Evolutionary conservation across 371 early-diverging fungal genomes (phyloP).

Genomic region (Catenaria anguillulae): DNA sequence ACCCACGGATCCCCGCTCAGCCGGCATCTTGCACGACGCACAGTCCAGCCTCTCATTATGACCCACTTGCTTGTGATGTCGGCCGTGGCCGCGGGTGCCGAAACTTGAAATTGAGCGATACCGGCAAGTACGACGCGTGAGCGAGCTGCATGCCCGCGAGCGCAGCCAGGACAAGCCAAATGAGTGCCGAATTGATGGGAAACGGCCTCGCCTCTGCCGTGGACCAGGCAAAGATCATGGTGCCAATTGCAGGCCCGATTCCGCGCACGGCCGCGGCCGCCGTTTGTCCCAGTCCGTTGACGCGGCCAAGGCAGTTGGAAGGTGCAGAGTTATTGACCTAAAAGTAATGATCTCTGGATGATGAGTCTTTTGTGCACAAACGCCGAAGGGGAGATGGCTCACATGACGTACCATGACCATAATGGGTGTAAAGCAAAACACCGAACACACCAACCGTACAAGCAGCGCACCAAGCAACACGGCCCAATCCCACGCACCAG

Average conservation of each 20-base stretch:
- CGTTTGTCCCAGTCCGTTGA: constrained; percentile 51
- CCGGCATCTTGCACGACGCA: too few relatives aligned
- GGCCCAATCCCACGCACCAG: constrained; percentile 12
- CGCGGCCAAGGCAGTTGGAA: constrained; percentile 38
- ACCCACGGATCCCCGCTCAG: too few relatives aligned
- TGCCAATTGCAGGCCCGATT: constrained; percentile 50
- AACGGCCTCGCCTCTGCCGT: constrained; percentile 31
- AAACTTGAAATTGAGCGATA: background rate
- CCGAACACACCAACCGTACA: constrained; percentile 30
- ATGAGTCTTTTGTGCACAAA: background rate
- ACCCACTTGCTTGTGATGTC: too few relatives aligned
- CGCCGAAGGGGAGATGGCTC: background rate
- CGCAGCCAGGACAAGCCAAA: constrained; percentile 13
- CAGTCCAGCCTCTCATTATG: too few relatives aligned
- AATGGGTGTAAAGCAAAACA: constrained; percentile 40
- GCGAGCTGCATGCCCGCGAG: background rate
- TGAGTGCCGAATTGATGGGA: constrained; percentile 46
- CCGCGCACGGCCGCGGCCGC: constrained; percentile 43
- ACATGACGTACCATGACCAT: constrained; percentile 38
- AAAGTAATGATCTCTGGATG: background rate
- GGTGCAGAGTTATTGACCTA: constrained; percentile 43
- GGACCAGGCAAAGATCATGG: constrained; percentile 47
- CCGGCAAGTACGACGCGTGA: background rate
- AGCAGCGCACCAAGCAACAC: constrained; percentile 25
- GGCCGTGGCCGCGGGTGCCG: too few relatives aligned